Evolutionary conservation across 208 protist genomes (phyloP).

Genomic region (Endotrypanum monterogeii): DNA sequence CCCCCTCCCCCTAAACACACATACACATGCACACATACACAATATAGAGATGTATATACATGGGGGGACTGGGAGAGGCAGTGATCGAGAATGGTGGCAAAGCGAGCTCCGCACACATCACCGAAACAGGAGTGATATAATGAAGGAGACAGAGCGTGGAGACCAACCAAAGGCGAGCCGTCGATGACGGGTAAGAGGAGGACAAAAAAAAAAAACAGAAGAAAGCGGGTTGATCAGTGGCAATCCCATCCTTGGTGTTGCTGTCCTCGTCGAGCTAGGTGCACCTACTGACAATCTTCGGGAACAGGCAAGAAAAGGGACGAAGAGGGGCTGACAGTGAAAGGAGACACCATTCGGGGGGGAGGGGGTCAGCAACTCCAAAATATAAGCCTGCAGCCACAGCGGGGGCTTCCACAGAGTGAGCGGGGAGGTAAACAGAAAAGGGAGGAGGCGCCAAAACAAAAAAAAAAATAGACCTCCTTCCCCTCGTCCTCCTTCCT

Average conservation of each 20-base stretch:
- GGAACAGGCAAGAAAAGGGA: neutral
- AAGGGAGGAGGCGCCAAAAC: neutral
- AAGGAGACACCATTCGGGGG: neutral
- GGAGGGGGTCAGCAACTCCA: neutral
- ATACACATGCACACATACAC: neutral
- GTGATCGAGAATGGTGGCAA: no score
- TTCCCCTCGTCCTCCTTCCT: neutral
- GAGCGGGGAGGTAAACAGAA: neutral
- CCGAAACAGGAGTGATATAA: no score
- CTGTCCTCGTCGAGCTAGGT: neutral
- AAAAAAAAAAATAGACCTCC: neutral
- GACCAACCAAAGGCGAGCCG: neutral
- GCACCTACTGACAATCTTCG: neutral
- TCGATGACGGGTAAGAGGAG: neutral
- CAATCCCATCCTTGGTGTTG: neutral
- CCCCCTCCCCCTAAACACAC: neutral
- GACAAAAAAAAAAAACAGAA: neutral
- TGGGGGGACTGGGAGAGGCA: no score
- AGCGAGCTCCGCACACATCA: no score
- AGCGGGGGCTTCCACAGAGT: no score
- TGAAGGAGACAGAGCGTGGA: neutral
- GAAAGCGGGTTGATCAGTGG: neutral
- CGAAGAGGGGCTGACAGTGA: no score
- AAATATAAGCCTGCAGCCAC: neutral
- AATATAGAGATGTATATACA: neutral